A percentile compares a stretch with the other conserved stretches of the same genome.
phyloP scores from a whole-genome alignment of 2,329 filamentous ascomycete species.

The Paraphoma sp. region DNA sequence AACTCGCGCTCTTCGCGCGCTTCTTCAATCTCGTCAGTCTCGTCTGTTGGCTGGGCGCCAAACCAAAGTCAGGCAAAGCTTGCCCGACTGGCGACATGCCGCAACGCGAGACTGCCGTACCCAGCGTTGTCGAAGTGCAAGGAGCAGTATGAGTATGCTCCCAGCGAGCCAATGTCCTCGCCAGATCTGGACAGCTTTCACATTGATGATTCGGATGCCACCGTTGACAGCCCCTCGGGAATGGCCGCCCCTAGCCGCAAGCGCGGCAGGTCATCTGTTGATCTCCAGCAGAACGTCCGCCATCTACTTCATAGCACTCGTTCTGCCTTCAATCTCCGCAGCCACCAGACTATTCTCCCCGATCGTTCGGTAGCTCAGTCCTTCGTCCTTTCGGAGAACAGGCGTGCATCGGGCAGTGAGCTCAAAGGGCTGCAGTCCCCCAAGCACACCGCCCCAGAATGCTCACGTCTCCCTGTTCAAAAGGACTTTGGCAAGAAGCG shows the following conservation, averaged over 20 bases:
- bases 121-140: constrained; percentile 47
- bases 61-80: constrained; percentile 55
- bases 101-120: constrained; percentile 55
- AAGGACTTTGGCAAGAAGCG: constrained; percentile 65
- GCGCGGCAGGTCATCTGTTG: constrained; percentile 67
- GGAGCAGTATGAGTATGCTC: constrained; percentile 42
- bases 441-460: constrained; percentile 49
- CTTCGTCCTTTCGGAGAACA: constrained; percentile 25
- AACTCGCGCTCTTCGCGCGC: constrained; percentile 62
- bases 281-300: constrained; percentile 71
- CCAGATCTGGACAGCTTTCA: constrained; percentile 58
- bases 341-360: constrained; percentile 40
- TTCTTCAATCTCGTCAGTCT: constrained; percentile 62
- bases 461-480: constrained; percentile 52
- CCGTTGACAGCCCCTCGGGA: constrained; percentile 35
- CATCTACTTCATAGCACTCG: constrained; percentile 60
- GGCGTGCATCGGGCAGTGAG: constrained; percentile 25
- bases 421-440: constrained; percentile 49
- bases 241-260: constrained; percentile 53
- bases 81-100: constrained; percentile 61
- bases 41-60: constrained; percentile 60
- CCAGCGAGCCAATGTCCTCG: constrained; percentile 47
- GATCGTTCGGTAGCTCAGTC: constrained; percentile 46
- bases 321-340: constrained; percentile 47
- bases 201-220: constrained; percentile 50